phyloP scores from a whole-genome alignment of 192 early-diverging fungal species.

The Backusella australiensis region DNA sequence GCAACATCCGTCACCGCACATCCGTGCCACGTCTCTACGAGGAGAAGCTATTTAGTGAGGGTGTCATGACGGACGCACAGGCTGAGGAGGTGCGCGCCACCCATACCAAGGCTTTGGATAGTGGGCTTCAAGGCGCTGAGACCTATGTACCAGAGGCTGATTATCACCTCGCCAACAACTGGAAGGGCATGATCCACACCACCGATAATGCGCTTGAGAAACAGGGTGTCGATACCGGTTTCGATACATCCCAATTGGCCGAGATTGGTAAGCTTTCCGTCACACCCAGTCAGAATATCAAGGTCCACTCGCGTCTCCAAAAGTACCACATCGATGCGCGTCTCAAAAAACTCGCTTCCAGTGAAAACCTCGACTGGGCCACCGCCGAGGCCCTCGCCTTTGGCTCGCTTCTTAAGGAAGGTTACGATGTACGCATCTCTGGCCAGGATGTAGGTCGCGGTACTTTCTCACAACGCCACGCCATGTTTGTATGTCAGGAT shows the following conservation, averaged over 20 bases:
- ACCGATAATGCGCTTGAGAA: slow-evolving; percentile 15
- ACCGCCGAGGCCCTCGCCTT: slow-evolving; percentile 92
- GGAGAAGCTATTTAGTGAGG: slow-evolving; percentile 63
- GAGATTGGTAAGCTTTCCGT: slow-evolving; percentile 81
- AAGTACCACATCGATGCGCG: slow-evolving; percentile 93
- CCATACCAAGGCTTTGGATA: slow-evolving; percentile 62
- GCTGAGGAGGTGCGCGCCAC: slow-evolving; percentile 53
- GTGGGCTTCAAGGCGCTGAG: slow-evolving; percentile 58
- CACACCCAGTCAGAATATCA: slow-evolving; percentile 60
- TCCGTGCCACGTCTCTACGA: slow-evolving; percentile 89
- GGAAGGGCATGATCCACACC: slow-evolving; percentile 72
- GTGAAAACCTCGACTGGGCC: slow-evolving; percentile 87
- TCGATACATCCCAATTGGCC: slow-evolving; percentile 56
- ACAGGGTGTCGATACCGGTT: slow-evolving; percentile 51
- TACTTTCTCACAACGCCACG: slow-evolving; percentile 96
- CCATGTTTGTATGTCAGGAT: slow-evolving; percentile 92
- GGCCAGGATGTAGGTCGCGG: slow-evolving; percentile 98
- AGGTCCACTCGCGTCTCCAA: slow-evolving; percentile 77
- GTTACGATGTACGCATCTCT: slow-evolving; percentile 87
- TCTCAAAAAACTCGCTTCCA: slow-evolving; percentile 65
- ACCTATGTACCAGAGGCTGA: slow-evolving; percentile 56
- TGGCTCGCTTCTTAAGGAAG: slow-evolving; percentile 82
- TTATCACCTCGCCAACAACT: slow-evolving; percentile 70
- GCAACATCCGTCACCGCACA: slow-evolving; percentile 80
- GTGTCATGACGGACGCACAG: slow-evolving; percentile 34